Percentiles rank a stretch among this genome's conserved stretches.
These are phyloP conservation scores for Rubia tinctorum DNA, from an alignment of 305 asterid species.

Conservation along the genomic window DNA sequence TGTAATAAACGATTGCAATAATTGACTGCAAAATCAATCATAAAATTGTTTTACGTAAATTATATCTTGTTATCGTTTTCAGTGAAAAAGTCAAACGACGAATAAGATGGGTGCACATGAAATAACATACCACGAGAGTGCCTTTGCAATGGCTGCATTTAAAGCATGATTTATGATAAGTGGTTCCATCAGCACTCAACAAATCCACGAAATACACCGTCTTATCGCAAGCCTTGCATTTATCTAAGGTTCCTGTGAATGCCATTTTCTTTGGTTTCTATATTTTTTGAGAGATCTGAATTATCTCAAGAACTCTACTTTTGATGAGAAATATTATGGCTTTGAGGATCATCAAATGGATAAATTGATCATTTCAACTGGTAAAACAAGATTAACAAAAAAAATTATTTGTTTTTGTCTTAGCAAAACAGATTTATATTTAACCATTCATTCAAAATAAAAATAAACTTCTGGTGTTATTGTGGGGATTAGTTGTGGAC, in stretches of 20 bases:
- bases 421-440: conserved; percentile 22
- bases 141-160: conserved; percentile 99
- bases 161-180: conserved; percentile 81
- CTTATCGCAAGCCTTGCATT: conserved; percentile 97
- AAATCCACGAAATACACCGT: conserved; percentile 91
- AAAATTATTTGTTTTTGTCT: conserved; percentile 21
- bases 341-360: too few species aligned
- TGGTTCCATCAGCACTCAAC: conserved; percentile 77
- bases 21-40: too few species aligned
- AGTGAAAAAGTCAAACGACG: background rate
- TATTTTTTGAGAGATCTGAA: background rate
- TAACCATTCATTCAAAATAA: background rate
- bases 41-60: background rate
- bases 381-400: conserved; percentile 2
- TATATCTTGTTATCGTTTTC: background rate
- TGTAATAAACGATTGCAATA: too few species aligned
- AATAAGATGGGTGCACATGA: background rate
- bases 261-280: conserved; percentile 35
- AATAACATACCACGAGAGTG: conserved; percentile 79
- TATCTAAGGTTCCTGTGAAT: conserved; percentile 92
- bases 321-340: background rate
- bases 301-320: conserved; percentile 1
- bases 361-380: conserved; percentile 1
- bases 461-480: background rate
- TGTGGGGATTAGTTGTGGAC: conserved; percentile 31